Conservation (phyloP, 495 filamentous ascomycete genomes). For the Aspergillus baeticus region DNA sequence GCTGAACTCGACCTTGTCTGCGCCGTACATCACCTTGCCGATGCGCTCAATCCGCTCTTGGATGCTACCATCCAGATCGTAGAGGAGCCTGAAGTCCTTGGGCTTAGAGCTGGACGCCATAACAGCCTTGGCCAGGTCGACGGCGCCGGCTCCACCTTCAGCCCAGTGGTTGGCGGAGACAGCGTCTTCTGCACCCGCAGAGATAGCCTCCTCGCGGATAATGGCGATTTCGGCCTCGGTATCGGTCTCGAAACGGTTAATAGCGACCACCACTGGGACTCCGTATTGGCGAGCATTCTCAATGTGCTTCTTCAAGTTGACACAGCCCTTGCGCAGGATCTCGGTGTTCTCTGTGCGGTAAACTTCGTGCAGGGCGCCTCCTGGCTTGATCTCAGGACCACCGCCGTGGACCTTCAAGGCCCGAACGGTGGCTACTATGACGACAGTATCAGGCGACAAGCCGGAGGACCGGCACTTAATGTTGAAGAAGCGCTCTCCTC, state of each 20-base stretch:
- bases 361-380: slow-evolving; percentile 74
- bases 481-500: slow-evolving; percentile 98
- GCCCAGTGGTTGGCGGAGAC: slow-evolving; percentile 96
- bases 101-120: slow-evolving; percentile 78
- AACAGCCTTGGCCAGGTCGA: slow-evolving; percentile 86
- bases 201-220: slow-evolving; percentile 85
- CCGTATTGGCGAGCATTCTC: slow-evolving; percentile 84
- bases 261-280: slow-evolving; percentile 93
- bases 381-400: slow-evolving; percentile 86
- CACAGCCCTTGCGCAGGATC: slow-evolving; percentile 80
- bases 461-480: slow-evolving; percentile 98
- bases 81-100: slow-evolving; percentile 89
- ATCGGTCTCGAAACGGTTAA: slow-evolving; percentile 94
- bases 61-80: slow-evolving; percentile 74
- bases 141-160: slow-evolving; percentile 86
- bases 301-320: slow-evolving; percentile 94
- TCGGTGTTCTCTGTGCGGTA: slow-evolving; percentile 95
- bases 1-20: slow-evolving; percentile 85
- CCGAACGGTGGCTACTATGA: slow-evolving; percentile 92
- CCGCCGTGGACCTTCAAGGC: slow-evolving; percentile 97
- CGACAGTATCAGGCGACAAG: slow-evolving; percentile 85
- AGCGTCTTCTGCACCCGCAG: slow-evolving; percentile 90
- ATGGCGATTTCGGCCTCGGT: slow-evolving; percentile 89
- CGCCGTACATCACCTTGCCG: slow-evolving; percentile 90
- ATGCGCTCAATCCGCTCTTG: slow-evolving; percentile 92